Percentiles rank a stretch among this genome's conserved stretches.
These are phyloP conservation scores for Hemileccinum impolitum DNA, from an alignment of 768 basidiomycete genomes.

Conservation along the genomic window DNA sequence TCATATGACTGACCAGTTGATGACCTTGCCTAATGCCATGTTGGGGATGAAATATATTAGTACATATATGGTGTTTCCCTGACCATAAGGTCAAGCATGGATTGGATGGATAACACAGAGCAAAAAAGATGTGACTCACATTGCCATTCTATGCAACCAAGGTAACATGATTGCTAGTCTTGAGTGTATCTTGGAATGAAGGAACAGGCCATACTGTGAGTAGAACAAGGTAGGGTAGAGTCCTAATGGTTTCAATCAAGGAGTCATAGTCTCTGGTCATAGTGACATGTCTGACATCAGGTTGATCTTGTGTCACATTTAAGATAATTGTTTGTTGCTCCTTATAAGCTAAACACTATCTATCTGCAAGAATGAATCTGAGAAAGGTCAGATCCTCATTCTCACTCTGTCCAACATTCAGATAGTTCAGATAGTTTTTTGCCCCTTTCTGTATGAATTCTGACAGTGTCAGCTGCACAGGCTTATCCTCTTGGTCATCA, in stretches of 20 bases:
- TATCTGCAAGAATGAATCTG: slow-evolving; percentile 5
- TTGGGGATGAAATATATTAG: slow-evolving; percentile 3
- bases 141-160: neutral
- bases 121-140: too few relatives aligned
- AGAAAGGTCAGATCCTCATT: neutral
- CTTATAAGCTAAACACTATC: neutral
- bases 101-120: too few relatives aligned
- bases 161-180: neutral
- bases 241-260: neutral
- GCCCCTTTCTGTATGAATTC: neutral
- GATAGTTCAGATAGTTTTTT: neutral
- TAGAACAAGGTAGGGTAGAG: neutral
- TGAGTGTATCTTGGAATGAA: neutral
- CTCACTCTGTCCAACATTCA: neutral
- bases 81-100: too few relatives aligned
- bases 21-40: neutral
- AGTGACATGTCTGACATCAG: neutral
- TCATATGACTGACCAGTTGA: neutral
- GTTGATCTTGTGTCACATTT: neutral
- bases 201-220: neutral
- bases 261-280: slow-evolving; percentile 3
- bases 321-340: neutral
- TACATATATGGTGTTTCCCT: neutral
- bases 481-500: neutral
- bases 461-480: neutral